Base-by-base conservation (phyloP, 441 rosid genomes). In the Hura crepitans region DNA sequence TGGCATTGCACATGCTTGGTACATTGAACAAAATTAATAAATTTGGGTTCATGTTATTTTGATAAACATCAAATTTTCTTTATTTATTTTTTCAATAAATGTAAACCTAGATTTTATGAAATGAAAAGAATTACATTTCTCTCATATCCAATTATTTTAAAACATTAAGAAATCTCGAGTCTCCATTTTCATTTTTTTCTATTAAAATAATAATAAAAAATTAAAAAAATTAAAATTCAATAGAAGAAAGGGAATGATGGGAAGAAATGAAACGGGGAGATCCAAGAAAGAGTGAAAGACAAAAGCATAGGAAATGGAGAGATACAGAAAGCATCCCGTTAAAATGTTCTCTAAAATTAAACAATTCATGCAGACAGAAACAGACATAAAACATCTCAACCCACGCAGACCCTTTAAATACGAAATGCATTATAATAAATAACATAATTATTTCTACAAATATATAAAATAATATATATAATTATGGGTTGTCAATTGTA, bases 261-360 rank as follows among this genome's bases (percentile, higher is more conserved):
- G 54, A 66, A 75, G 62, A 17, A 56, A 30, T 33, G 73, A 57
- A 65, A 46, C 15, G 75, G 73, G 75, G 75, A 78, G 82, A 82
- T 83, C 86, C 82, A 39, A 80, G 70, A 67, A 57, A 64, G 72
- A 58, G 55, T 20, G 35, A 66, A 74, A 70, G 83, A 77, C 85
- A 75, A 72, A 68, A 53, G 25, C 61, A 75, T 73, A 30, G 78
- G 51, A 55, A 68, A 62, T 18, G 31, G 68, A 43, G 71, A 27
- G 14, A 15, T 35, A 25, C 20, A 51, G 23, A 27, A n/a, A 33
- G 46, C 46, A 42, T 14, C 46, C 46, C 46, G 12, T 42, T 9
- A 14, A 17, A 6, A 3, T n/a, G 11, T 51, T 51, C 7, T 18
- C 6, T 20, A 51, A 51, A 51, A 51, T 17, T 50, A 23, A 11